Evolutionary conservation across 23 red algal genomes (phyloP), one percentile per base, ranked within the genome.

Genomic region (Gracilaria domingensis): DNA sequence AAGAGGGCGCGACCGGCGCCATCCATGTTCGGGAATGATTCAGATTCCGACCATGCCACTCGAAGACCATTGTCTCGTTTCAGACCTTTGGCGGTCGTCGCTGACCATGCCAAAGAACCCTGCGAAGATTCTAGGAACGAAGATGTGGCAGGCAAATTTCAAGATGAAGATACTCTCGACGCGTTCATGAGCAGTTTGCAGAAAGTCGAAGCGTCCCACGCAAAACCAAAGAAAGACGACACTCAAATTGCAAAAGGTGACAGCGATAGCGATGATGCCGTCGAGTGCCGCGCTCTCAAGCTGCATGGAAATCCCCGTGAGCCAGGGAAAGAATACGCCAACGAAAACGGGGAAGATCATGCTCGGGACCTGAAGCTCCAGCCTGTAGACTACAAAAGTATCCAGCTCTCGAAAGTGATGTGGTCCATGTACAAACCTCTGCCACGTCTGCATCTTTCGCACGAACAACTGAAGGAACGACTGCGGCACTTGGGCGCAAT

Each of bases 1-100:
- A 82, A 82, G 79, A 12, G 79, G 79, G 79, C 79, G 79, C 79
- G 79, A 62, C 79, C 79, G 55, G 79, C 79, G 55, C 55, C 79
- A n/a, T 62, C 55, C 54, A 60, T 82, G 79, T 82, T 82, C 28
- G 50, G n/a, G 23, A 42, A 65, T 45, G 79, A 82, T 20, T 80
- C 76, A 23, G 79, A 82, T 36, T 82, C 79, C 32, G 79, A 82
- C 32, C 44, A 82, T 32, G 13, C 55, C 50, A 29, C 0, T 24
- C 42, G 50, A 36, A 60, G 79, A 39, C 48, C n/a, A 12, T 34
- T 61, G 32, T 65, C 79, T 14, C 58, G 37, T 21, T 55, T 65
- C 37, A 29, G 37, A 58, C 7, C 36, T 30, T 16, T 37, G 29
- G 6, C 47, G 4, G 39, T 47, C 47, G 48, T 56, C 35, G 7